These are phyloP conservation scores for Coemansia sp. DNA, from an alignment of 192 early-diverging fungal genomes.

Conservation along the genomic window DNA sequence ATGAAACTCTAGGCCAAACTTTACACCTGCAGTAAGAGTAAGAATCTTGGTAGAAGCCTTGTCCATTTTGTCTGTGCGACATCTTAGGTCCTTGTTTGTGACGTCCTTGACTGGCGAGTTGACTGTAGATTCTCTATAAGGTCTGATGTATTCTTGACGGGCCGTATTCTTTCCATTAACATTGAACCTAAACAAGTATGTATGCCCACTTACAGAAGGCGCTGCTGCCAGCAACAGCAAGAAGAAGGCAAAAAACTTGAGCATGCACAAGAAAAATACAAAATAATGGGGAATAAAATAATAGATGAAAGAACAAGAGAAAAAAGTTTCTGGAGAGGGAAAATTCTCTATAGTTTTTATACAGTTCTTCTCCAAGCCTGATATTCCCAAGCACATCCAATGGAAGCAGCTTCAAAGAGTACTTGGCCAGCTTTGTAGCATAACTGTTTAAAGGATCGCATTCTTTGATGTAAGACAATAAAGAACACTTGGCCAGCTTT, in stretches of 20 bases:
- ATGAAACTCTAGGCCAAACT: slow-evolving; percentile 3
- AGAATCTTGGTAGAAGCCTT: not conserved
- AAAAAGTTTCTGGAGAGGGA: not conserved
- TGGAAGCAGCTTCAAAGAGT: not conserved
- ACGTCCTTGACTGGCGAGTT: not conserved
- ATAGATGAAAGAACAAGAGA: not conserved
- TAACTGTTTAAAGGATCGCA: not conserved
- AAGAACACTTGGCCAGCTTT: not conserved
- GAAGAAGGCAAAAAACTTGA: not conserved
- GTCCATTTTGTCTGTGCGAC: not conserved
- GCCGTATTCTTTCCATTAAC: not conserved
- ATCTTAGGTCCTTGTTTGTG: not conserved
- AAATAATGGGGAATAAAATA: not conserved
- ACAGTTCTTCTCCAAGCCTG: not conserved
- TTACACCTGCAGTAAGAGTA: not conserved
- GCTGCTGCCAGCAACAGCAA: slow-evolving; percentile 1
- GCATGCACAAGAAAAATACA: not conserved
- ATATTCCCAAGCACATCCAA: not conserved
- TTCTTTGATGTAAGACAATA: not conserved
- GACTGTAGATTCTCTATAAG: not conserved
- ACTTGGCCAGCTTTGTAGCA: not conserved
- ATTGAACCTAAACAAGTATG: slow-evolving; percentile 1
- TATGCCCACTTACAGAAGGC: not conserved
- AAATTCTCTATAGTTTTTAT: not conserved
- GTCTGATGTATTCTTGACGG: not conserved